These are phyloP conservation scores for Ustilago trichophora DNA, from an alignment of 1,284 basidiomycete species.

Conservation along the genomic window DNA sequence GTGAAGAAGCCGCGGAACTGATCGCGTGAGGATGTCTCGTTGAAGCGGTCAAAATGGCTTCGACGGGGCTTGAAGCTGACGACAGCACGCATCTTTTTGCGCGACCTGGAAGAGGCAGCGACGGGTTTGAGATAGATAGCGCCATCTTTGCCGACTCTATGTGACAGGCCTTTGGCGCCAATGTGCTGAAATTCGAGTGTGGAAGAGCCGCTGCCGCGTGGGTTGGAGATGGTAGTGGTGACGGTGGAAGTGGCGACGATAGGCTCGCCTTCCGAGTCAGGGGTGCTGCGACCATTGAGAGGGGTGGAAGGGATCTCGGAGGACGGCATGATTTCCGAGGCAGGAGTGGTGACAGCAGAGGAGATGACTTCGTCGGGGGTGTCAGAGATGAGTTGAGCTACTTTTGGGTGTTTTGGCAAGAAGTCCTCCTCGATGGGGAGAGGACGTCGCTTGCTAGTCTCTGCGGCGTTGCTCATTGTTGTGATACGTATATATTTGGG, in stretches of 20 bases:
- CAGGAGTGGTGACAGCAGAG: constrained; percentile 18
- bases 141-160: constrained; percentile 50
- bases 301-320: constrained; percentile 26
- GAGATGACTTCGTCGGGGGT: constrained; percentile 8
- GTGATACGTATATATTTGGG: neutral
- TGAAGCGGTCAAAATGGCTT: constrained; percentile 58
- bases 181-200: constrained; percentile 46
- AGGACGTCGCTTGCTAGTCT: constrained; percentile 1
- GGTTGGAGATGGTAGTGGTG: constrained; percentile 46
- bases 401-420: constrained; percentile 17
- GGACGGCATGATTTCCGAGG: constrained; percentile 22
- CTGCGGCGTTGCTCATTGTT: constrained; percentile 13
- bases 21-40: constrained; percentile 34
- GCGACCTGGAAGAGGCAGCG: constrained; percentile 24
- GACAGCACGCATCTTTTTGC: constrained; percentile 54
- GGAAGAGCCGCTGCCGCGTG: constrained; percentile 30
- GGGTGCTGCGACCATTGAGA: constrained; percentile 12
- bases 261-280: constrained; percentile 40
- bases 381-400: constrained; percentile 15
- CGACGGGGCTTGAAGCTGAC: constrained; percentile 54
- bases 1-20: constrained; percentile 65
- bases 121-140: constrained; percentile 49
- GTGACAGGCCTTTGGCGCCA: constrained; percentile 46
- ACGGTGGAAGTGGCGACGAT: constrained; percentile 40
- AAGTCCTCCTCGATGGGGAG: constrained; percentile 33